Conservation (phyloP, 139 green algal genomes). For the Microglena sp. region DNA sequence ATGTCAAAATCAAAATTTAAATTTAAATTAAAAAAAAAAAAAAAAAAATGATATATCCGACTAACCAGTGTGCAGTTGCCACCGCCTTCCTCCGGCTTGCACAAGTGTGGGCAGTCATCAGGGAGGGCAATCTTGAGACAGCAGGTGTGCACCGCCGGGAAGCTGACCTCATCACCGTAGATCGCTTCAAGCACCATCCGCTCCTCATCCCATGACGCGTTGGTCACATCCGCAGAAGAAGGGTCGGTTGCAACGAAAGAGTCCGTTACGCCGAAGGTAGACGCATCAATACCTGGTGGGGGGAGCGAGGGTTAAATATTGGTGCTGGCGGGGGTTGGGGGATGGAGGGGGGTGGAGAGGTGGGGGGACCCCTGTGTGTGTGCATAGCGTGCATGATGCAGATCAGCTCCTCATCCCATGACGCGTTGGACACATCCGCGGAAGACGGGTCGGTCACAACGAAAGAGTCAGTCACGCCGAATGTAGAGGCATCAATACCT, state of each 20-base stretch:
- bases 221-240: too few species aligned
- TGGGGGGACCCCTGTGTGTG: not conserved
- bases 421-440: too few species aligned
- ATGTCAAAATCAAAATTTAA: not conserved
- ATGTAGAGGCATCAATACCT: too few species aligned
- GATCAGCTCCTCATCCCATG: too few species aligned
- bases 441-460: too few species aligned
- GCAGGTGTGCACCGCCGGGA: not conserved
- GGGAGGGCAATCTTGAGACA: constrained; percentile 7
- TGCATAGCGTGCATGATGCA: too few species aligned
- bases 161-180: constrained; percentile 46
- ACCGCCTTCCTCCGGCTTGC: constrained; percentile 9
- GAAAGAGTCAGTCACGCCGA: too few species aligned
- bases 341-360: not conserved
- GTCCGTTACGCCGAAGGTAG: too few species aligned
- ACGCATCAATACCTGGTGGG: too few species aligned
- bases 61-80: not conserved
- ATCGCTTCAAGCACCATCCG: constrained; percentile 61
- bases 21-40: not conserved
- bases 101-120: too few species aligned
- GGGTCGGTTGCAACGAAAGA: too few species aligned
- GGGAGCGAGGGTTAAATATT: too few species aligned
- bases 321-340: constrained; percentile 5
- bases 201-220: constrained; percentile 50
- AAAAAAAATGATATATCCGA: not conserved